phyloP scores from a whole-genome alignment of 1,284 basidiomycete genomes.

The Trichosporon sp. region DNA sequence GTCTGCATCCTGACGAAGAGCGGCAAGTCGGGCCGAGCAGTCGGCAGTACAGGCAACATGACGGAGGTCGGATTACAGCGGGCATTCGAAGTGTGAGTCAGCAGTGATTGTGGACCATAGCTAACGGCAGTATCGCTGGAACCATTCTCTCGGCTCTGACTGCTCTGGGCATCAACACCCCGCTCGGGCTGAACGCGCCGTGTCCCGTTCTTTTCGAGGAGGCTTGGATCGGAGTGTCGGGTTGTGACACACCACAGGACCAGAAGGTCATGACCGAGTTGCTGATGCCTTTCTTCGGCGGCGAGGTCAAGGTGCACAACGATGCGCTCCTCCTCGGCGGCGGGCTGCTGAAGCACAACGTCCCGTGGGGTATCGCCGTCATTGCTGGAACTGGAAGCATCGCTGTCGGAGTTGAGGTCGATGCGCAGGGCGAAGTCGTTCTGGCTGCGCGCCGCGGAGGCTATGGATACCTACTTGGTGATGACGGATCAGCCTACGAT shows the following conservation, averaged over 20 bases:
- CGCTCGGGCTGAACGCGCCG: neutral
- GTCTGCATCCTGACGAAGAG: constrained; percentile 34
- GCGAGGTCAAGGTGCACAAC: constrained; percentile 35
- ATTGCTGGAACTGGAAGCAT: constrained; percentile 49
- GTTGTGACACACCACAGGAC: constrained; percentile 46
- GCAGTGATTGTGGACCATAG: neutral
- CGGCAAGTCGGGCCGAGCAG: constrained; percentile 33
- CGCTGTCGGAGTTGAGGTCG: constrained; percentile 38
- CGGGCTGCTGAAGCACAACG: constrained; percentile 36
- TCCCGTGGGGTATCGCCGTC: constrained; percentile 47
- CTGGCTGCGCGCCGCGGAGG: constrained; percentile 43
- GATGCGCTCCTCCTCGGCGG: constrained; percentile 48
- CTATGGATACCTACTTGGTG: constrained; percentile 47
- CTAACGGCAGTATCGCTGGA: constrained; percentile 36
- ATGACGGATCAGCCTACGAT: constrained; percentile 47
- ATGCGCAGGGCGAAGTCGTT: constrained; percentile 30
- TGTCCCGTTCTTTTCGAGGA: constrained; percentile 37
- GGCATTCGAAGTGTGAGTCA: constrained; percentile 35
- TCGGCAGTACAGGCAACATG: constrained; percentile 45
- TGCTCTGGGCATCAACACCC: neutral
- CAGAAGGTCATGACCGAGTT: constrained; percentile 35
- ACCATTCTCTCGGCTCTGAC: constrained; percentile 28
- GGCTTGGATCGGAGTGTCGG: constrained; percentile 45
- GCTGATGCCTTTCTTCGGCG: constrained; percentile 39
- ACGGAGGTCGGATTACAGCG: constrained; percentile 42